Evolutionary conservation across 352 stramenopile species (phyloP).

Genomic region (Peronospora tabacina): DNA sequence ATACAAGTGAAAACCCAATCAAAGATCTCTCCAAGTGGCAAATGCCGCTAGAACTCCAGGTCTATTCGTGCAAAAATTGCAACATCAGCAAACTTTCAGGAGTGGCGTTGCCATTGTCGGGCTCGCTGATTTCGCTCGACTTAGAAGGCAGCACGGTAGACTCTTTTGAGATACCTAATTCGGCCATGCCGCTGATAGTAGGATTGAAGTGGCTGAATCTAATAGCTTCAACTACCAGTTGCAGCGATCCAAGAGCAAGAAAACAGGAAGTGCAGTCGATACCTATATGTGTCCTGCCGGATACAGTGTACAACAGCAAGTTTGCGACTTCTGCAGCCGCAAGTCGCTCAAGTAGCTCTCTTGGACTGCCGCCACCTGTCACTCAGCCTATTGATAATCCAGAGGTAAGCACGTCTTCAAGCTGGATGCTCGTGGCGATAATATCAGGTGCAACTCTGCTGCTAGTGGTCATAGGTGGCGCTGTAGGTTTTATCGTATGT

Average conservation of each 20-base stretch:
- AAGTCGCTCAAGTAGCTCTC: not conserved
- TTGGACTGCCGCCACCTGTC: slow-evolving; percentile 3
- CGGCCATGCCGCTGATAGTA: slow-evolving; percentile 13
- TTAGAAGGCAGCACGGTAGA: slow-evolving; percentile 25
- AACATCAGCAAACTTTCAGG: slow-evolving; percentile 24
- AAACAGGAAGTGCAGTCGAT: slow-evolving; percentile 16
- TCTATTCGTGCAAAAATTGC: slow-evolving; percentile 28
- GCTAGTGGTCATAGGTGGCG: slow-evolving; percentile 18
- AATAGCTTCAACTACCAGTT: slow-evolving; percentile 20
- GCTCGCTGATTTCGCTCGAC: slow-evolving; percentile 22
- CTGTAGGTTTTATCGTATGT: slow-evolving; percentile 28
- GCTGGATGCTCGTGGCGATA: slow-evolving; percentile 38
- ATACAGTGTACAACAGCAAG: slow-evolving; percentile 28
- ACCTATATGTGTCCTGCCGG: slow-evolving; percentile 29
- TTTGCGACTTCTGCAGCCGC: slow-evolving; percentile 13
- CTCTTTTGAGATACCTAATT: slow-evolving; percentile 23
- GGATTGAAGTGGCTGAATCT: slow-evolving; percentile 14
- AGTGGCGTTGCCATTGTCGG: slow-evolving; percentile 21
- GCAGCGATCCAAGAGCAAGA: slow-evolving; percentile 21
- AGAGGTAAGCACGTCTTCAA: slow-evolving; percentile 5
- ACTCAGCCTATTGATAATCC: slow-evolving; percentile 1
- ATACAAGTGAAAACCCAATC: slow-evolving; percentile 30
- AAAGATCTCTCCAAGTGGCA: slow-evolving; percentile 25
- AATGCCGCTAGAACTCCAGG: slow-evolving; percentile 29
- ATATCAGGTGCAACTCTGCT: slow-evolving; percentile 27